Evolutionary conservation across 305 asterid genomes (phyloP), one percentile per base, ranked within the genome.

Genomic region (Solanum chacoense): DNA sequence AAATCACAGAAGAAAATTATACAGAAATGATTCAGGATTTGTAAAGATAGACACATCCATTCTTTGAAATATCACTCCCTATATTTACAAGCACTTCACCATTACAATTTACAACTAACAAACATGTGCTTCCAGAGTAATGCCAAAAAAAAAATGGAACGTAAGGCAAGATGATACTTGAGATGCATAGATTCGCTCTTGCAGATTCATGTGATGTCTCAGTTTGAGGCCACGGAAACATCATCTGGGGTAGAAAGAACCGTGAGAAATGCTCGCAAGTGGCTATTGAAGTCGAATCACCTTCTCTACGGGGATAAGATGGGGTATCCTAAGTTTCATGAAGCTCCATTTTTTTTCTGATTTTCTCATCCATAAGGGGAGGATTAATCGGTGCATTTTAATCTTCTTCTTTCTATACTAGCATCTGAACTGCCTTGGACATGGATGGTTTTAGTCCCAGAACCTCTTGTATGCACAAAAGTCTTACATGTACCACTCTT

Each of bases 391-490:
- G 90, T n/a, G 89, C 24, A 11, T 36, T 45, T 20, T 37, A 5
- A 16, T 72, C 76, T 74, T 36, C 80, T 11, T 89, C 90, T 71
- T 87, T 87, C 88, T 89, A 29, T 14, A 73, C 88, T 35, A 87
- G 36, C 89, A 89, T 89, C 80, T 72, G 63, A 12, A 90, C 31
- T 72, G 88, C 88, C 75, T 20, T 90, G 7, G 90, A 90, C 87
- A 87, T 65, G 8, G 86, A 22, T 13, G 69, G 69, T 38, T 88
- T 8, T 1, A 90, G 7, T n/a, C 84, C 85, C 1, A 89, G 87
- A 29, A 85, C 77, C 77, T 88, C 88, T 88, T 90, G 92, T 4
- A 85, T 88, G 73, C 92, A 90, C 89, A 90, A 11, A 24, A 86
- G 87, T 76, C 85, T 81, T 24, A 81, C 65, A 81, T 88, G 89